These are phyloP conservation scores for Diatrype stigma DNA, from an alignment of 2,329 filamentous ascomycete species.

Conservation along the genomic window DNA sequence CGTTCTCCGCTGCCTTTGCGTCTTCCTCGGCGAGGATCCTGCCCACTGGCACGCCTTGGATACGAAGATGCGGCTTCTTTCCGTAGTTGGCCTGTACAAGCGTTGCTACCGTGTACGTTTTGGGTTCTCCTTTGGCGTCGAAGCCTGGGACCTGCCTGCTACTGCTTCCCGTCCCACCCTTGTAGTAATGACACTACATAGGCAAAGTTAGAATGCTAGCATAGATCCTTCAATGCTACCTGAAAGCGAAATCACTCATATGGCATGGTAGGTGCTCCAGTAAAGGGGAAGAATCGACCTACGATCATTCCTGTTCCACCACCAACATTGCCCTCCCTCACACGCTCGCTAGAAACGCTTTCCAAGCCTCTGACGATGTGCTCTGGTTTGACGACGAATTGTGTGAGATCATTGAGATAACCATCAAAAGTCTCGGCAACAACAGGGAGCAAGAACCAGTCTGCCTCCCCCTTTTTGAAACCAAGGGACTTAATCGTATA, in stretches of 20 bases:
- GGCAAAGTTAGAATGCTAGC: not conserved
- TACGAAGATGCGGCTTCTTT: slow-evolving; percentile 47
- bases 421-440: slow-evolving; percentile 63
- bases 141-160: slow-evolving; percentile 51
- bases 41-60: slow-evolving; percentile 60
- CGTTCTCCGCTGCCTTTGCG: slow-evolving; percentile 19
- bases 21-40: slow-evolving; percentile 47
- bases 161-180: slow-evolving; percentile 62
- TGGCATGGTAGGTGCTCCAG: no score
- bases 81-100: slow-evolving; percentile 67
- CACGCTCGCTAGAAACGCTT: slow-evolving; percentile 43
- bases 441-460: slow-evolving; percentile 53
- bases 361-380: slow-evolving; percentile 53
- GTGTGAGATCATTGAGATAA: slow-evolving; percentile 52
- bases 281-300: slow-evolving; percentile 7
- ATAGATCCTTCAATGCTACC: not conserved
- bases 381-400: slow-evolving; percentile 49
- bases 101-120: slow-evolving; percentile 54
- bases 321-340: slow-evolving; percentile 59
- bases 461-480: slow-evolving; percentile 38
- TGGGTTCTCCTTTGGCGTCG: slow-evolving; percentile 30
- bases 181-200: slow-evolving; percentile 63
- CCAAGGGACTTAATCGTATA: slow-evolving; percentile 45
- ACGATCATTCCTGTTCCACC: slow-evolving; percentile 55
- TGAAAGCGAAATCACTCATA: no score